phyloP scores from a whole-genome alignment of 2,329 filamentous ascomycete species.

The Nigrospora osmanthi region DNA sequence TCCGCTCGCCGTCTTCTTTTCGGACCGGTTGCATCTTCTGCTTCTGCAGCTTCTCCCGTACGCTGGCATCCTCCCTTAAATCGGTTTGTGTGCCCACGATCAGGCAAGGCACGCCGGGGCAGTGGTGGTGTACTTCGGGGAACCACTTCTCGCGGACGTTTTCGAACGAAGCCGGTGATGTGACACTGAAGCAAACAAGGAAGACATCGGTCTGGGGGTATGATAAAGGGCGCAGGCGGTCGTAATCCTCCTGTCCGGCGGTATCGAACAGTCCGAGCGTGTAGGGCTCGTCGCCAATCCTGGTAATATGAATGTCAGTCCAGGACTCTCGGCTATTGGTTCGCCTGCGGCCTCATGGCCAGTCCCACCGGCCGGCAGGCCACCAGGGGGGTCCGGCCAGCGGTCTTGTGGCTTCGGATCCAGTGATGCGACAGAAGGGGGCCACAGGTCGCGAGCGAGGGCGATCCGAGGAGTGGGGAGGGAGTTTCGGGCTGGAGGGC shows the following conservation, averaged over 20 bases:
- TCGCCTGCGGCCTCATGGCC: too few species aligned
- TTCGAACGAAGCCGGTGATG: conserved; percentile 94
- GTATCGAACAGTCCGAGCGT: conserved; percentile 97
- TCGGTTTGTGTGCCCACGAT: conserved; percentile 98
- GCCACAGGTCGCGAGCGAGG: background rate
- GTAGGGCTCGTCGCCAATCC: conserved; percentile 98
- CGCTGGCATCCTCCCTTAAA: conserved; percentile 79
- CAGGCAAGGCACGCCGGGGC: conserved; percentile 92
- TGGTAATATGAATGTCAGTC: conserved; percentile 26
- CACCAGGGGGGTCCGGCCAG: too few species aligned
- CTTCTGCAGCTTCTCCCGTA: conserved; percentile 85
- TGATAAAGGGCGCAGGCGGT: conserved; percentile 88
- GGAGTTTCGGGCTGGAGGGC: conserved; percentile 1
- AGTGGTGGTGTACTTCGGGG: conserved; percentile 97
- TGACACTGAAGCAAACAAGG: conserved; percentile 97
- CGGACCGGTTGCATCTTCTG: conserved; percentile 93
- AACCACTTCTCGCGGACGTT: conserved; percentile 99
- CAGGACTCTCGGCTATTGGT: too few species aligned
- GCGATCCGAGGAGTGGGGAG: background rate
- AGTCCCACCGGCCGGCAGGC: too few species aligned
- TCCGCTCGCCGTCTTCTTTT: conserved; percentile 87
- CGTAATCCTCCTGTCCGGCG: conserved; percentile 98
- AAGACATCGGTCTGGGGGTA: conserved; percentile 99
- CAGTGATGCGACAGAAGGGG: too few species aligned
- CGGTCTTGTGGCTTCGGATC: too few species aligned